Conservation (phyloP, 371 early-diverging fungal species). For the Mortierella sp. region DNA sequence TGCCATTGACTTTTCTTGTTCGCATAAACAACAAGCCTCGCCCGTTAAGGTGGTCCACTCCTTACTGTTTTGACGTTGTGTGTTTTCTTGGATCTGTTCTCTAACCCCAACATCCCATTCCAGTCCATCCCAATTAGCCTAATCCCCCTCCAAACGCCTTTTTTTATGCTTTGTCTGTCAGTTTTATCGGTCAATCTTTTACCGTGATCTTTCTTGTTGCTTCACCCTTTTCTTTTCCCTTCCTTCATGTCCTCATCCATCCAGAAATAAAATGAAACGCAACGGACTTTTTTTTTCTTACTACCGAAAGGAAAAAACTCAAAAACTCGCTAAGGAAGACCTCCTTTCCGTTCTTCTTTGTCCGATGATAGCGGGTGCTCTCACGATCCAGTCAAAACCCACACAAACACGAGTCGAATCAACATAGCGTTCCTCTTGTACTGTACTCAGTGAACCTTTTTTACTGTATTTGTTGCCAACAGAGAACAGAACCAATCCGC, state of each 20-base stretch:
- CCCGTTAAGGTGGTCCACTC: too few relatives aligned
- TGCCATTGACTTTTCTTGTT: neutral
- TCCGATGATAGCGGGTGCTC: too few relatives aligned
- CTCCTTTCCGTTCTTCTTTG: neutral
- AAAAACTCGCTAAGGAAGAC: neutral
- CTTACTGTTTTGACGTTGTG: neutral
- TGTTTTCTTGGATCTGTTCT: neutral
- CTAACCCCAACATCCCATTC: neutral
- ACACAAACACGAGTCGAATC: too few relatives aligned
- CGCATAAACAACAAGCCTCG: too few relatives aligned
- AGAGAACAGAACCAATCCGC: too few relatives aligned
- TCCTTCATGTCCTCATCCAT: neutral
- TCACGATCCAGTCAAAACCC: too few relatives aligned
- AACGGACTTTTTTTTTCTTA: neutral
- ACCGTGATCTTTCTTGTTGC: neutral
- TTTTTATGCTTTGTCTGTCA: neutral
- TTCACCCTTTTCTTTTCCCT: neutral
- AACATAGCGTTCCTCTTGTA: too few relatives aligned
- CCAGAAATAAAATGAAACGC: neutral
- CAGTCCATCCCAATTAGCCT: constrained; percentile 4
- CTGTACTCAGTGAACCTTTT: too few relatives aligned
- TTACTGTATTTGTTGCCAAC: too few relatives aligned
- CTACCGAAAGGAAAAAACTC: neutral
- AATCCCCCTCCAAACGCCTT: neutral
- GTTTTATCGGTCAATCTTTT: neutral